Evolutionary conservation across 1,139 yeast species (phyloP), one percentile per base, ranked within the genome.

Genomic region (Geotrichum macrosporum): DNA sequence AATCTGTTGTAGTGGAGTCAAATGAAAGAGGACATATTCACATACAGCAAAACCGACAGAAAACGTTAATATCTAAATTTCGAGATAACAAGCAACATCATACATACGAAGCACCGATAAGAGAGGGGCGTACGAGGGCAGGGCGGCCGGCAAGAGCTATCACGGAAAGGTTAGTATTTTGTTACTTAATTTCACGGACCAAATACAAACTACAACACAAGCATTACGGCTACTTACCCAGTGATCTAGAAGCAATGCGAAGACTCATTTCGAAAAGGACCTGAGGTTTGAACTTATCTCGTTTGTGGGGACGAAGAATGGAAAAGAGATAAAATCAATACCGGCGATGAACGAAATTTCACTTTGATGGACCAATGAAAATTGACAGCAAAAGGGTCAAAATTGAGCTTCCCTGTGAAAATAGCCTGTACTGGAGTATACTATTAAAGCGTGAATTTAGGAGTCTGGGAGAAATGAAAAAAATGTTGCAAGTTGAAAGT

Each of bases 211-310:
- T n/a, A n/a, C n/a, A n/a, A n/a, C n/a, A n/a, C n/a, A n/a, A n/a
- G n/a, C n/a, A n/a, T n/a, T n/a, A n/a, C n/a, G n/a, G n/a, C n/a
- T n/a, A 53, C 59, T 35, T 53, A 57, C 59, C 60, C 56, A 57
- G 48, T 48, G 55, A 43, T 48, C 59, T 55, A 41, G 62, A 47
- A 41, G 60, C 61, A 44, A 57, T 51, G 45, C 63, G 61, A 48
- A 58, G 60, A 55, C 62, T 58, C 62, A 58, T 59, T 47, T 37
- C 51, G 46, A 24, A 31, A 20, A 32, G 27, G 15, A 21, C 20
- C 41, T 35, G 26, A 26, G 31, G 20, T 16, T 27, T 22, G 31
- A 35, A 18, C 30, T 27, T 21, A 35, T 43, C 39, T 36, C 24
- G 20, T 35, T 21, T 35, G 29, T 22, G 16, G 50, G 47, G n/a